Percentiles rank a stretch among this genome's conserved stretches.
Evolutionary conservation across 805 yeast species (phyloP).

Genomic region (Suhomyces sp.): DNA sequence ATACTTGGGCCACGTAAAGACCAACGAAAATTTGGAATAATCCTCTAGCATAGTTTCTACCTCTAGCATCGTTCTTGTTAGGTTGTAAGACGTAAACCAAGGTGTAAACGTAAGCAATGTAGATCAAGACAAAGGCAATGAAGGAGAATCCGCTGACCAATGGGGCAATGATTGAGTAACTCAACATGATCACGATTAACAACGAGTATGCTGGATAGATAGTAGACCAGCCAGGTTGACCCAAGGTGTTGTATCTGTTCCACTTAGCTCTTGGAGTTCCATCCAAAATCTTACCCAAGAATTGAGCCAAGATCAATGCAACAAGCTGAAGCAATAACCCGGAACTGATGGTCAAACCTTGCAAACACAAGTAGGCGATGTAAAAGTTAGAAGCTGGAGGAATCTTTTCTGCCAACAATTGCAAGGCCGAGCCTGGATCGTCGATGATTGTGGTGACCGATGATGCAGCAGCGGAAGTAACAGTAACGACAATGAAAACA

Average conservation of each 20-base stretch:
- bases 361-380: conserved; percentile 23
- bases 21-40: conserved; percentile 71
- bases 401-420: conserved; percentile 19
- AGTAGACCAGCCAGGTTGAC: conserved; percentile 76
- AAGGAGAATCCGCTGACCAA: conserved; percentile 65
- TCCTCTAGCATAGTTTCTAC: conserved; percentile 71
- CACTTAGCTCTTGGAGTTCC: conserved; percentile 91
- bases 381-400: conserved; percentile 28
- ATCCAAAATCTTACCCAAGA: conserved; percentile 70
- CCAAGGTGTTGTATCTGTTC: conserved; percentile 65
- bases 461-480: conserved; percentile 33
- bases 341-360: conserved; percentile 23
- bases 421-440: conserved; percentile 14
- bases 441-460: conserved; percentile 12
- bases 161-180: conserved; percentile 79
- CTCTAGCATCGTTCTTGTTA: conserved; percentile 57
- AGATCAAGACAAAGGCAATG: conserved; percentile 53
- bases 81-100: conserved; percentile 62
- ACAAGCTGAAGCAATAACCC: conserved; percentile 29
- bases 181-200: conserved; percentile 66
- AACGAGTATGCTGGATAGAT: conserved; percentile 76
- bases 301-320: conserved; percentile 64
- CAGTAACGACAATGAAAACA: conserved; percentile 21
- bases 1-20: conserved; percentile 66
- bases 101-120: conserved; percentile 61